Base-by-base conservation (phyloP, 148 eudicot genomes). In the Dianthus caryophyllus region DNA sequence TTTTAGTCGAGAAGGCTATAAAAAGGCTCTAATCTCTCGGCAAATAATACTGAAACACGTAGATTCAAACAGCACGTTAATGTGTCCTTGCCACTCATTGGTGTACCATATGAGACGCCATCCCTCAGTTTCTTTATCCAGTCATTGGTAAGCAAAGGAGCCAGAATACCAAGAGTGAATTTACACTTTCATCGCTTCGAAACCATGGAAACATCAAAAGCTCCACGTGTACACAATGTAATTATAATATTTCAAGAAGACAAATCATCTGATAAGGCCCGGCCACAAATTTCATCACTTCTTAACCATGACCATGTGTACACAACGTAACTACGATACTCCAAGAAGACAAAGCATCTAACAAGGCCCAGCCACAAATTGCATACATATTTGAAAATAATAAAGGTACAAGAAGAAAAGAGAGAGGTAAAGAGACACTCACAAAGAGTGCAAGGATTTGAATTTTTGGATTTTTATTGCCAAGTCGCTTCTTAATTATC, bases 371-470 rank as follows among this genome's bases (percentile, higher is more conserved):
- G 16, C 47, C 22, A 46, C 33, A 26, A 59, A 10, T 30, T 49
- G 44, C 46, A 33, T 66, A 33, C 22, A 46, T 46, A 26, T 4
- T 65, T 46, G 27, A 44, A 33, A 55, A 51, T 14, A 41, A 14
- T 25, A 24, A 24, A 58, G 31, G 2, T 17, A 62, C 12, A 48
- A 44, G 1, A 13, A 31, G 16, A 31, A 25, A 53, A 29, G 36
- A 31, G 48, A 57, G 27, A 65, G 51, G 63, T 54, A 53, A 36
- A 20, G 67, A 72, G 74, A 55, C 58, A 83, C 97, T 79, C 54
- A 90, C 97, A 84, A 80, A 81, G 61, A 90, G 87, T 41, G 91
- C 81, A 81, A 90, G 97, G 69, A 88, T 78, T 65, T 86, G 95
- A 73, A 84, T 82, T 78, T 88, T 81, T 20, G 91, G 82, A 78